Conservation (phyloP, 352 stramenopile species). For the Nothophytophthora sp. region DNA sequence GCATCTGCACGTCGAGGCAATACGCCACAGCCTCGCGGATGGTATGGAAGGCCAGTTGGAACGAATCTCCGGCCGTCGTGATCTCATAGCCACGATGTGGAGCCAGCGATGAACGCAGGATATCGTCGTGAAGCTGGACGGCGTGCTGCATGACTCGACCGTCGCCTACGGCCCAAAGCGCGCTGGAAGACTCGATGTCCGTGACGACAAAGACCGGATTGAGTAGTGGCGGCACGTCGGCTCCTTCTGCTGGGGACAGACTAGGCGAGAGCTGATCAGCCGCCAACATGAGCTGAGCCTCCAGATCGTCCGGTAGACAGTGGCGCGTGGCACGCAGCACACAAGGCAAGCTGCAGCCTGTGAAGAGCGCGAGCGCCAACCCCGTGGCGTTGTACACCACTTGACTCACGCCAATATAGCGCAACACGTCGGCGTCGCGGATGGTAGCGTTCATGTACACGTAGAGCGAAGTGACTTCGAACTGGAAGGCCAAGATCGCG, state of each 20-base stretch:
- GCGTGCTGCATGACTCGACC: conserved; percentile 25
- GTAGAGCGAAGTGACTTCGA: conserved; percentile 33
- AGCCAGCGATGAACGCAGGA: conserved; percentile 24
- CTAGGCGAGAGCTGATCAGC: not conserved
- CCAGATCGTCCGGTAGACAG: conserved; percentile 24
- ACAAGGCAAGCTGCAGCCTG: conserved; percentile 20
- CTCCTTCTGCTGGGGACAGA: not conserved
- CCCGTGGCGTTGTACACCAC: conserved; percentile 26
- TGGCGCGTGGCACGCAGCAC: conserved; percentile 9
- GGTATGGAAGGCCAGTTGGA: conserved; percentile 40
- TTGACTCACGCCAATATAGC: conserved; percentile 24
- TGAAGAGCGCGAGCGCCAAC: conserved; percentile 21
- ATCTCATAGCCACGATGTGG: conserved; percentile 44
- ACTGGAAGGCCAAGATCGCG: conserved; percentile 43
- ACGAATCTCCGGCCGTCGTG: conserved; percentile 38
- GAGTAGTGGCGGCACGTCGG: conserved; percentile 1
- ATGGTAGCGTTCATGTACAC: conserved; percentile 6
- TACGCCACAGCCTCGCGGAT: conserved; percentile 39
- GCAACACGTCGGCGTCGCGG: not conserved
- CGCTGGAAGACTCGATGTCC: conserved; percentile 44
- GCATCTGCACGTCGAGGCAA: conserved; percentile 38
- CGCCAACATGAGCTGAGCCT: conserved; percentile 15
- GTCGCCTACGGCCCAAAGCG: conserved; percentile 28
- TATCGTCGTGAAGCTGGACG: conserved; percentile 32
- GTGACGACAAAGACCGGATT: conserved; percentile 46